Base-by-base conservation (phyloP, 345 rosid species). In the Linum tenue region DNA sequence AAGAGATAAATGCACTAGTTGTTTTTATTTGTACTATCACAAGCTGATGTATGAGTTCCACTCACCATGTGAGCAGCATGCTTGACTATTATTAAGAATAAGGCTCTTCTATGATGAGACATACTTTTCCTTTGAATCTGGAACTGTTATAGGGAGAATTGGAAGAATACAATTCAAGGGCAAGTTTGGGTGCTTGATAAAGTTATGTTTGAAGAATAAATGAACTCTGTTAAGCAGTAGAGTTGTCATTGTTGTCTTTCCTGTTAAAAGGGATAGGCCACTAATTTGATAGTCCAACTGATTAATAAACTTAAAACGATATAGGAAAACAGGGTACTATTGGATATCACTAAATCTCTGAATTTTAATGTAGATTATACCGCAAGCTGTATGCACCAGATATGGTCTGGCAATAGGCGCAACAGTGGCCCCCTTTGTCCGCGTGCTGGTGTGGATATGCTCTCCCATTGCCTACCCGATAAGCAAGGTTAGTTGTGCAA, bases 381-480 rank as follows among this genome's bases (percentile, higher is more conserved):
- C 64, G 2, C 64, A 62, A 62, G 17, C 64, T 5, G 50, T 62
- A 39, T 62, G 64, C 41, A 12, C 64, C 12, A 62, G 64, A 62
- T 40, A 62, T 40, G 50, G 64, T 22, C 41, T 62, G 35, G 64
- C 64, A 62, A 62, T 62, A 16, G 64, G 64, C 14, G 64, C 64
- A 15, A 39, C 64, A n/a, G 50, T 62, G 16, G 50, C 64, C 16
- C 64, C 64, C 7, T 12, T 62, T 62, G 64, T 62, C 8, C 64
- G 50, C n/a, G 64, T 62, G 17, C 64, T 62, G n/a, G 64, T 62
- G 5, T 62, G 64, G 64, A 39, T 62, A 12, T 62, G 64, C 42
- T 62, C 17, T 22, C 64, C 64, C 4, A 35, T 62, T 62, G 64
- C 64, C 16, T 62, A 62, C 17, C 64, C 64, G 2, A 62, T 62